phyloP scores from a whole-genome alignment of 768 basidiomycete species.

The Scleroderma citrinum region DNA sequence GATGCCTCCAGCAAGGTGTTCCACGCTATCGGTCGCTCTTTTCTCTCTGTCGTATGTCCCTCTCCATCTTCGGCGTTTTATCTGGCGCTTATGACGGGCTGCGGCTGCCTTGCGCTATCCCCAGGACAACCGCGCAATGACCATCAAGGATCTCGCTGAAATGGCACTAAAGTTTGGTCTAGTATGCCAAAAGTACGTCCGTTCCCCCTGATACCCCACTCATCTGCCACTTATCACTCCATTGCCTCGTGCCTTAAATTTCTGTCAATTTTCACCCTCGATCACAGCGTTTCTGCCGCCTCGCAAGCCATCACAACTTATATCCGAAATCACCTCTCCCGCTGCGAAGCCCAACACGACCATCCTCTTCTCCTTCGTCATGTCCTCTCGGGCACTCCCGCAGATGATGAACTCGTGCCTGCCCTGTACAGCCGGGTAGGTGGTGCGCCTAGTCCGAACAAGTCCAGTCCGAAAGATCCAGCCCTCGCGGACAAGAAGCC shows the following conservation, averaged over 20 bases:
- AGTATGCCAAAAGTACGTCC: slow-evolving; percentile 67
- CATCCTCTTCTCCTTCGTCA: slow-evolving; percentile 71
- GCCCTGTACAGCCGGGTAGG: slow-evolving; percentile 66
- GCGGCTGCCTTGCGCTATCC: neutral
- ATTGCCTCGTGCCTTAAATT: slow-evolving; percentile 8
- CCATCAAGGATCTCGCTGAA: slow-evolving; percentile 80
- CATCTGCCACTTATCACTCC: slow-evolving; percentile 7
- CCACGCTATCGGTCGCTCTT: slow-evolving; percentile 64
- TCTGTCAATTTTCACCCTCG: neutral
- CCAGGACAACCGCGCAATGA: slow-evolving; percentile 79
- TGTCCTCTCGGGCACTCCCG: slow-evolving; percentile 60
- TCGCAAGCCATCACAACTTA: slow-evolving; percentile 82
- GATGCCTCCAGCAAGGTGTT: slow-evolving; percentile 70
- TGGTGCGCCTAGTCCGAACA: slow-evolving; percentile 48
- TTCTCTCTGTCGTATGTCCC: slow-evolving; percentile 63
- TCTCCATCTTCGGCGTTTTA: slow-evolving; percentile 1
- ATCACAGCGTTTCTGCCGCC: slow-evolving; percentile 62
- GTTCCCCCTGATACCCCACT: slow-evolving; percentile 1
- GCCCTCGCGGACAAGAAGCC: slow-evolving; percentile 22
- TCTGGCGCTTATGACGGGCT: slow-evolving; percentile 13
- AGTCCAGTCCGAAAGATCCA: slow-evolving; percentile 11
- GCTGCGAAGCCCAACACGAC: slow-evolving; percentile 67
- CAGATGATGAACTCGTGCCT: slow-evolving; percentile 69
- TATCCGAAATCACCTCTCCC: slow-evolving; percentile 64
- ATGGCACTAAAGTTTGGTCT: slow-evolving; percentile 60